Evolutionary conservation across 2,329 filamentous ascomycete genomes (phyloP), one percentile per base, ranked within the genome.

Genomic region (Tolypocladium capitatum): DNA sequence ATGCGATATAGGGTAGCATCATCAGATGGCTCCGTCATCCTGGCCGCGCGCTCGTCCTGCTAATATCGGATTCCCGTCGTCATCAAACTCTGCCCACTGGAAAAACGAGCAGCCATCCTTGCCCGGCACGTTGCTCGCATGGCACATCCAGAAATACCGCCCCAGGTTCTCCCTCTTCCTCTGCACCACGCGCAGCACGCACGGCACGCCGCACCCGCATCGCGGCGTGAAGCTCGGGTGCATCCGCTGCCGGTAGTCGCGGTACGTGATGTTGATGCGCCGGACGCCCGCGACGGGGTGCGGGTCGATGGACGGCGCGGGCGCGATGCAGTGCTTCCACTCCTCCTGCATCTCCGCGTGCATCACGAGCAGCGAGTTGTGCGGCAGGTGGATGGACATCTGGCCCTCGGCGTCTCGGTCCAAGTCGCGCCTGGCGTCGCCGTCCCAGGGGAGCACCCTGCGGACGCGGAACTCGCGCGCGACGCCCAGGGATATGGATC

Each of bases 311-410:
- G 82, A 79, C 44, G 75, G 72, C 0, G 85, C 82, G 0, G 89
- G 85, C 0, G 81, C 73, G 40, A 98, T 85, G 54, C 79, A 78
- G 63, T 98, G 92, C 63, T 96, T 97, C 89, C 89, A 97, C 60
- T 86, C 83, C 60, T 97, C 91, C 60, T 97, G 91, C 87, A 95
- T 97, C 61, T 94, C 88, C 1, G 91, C 90, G 59, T 97, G 90
- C 92, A 98, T 97, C 10, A 97, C 74, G 0, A 98, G 74, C 0
- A 97, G 75, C 0, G 87, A 94, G 63, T 97, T 97, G 64, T 97
- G 92, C 0, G 91, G 91, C 0, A 97, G 78, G 56, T 96, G 88
- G 40, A 97, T 92, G 1, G 88, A 81, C 49, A 97, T 91, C 61
- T 95, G 90, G 4, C 90, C 91, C 58, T 86, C 80, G 0, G 76